Base-by-base conservation (phyloP, 208 protist species). In the Acanthamoeba sp. region DNA sequence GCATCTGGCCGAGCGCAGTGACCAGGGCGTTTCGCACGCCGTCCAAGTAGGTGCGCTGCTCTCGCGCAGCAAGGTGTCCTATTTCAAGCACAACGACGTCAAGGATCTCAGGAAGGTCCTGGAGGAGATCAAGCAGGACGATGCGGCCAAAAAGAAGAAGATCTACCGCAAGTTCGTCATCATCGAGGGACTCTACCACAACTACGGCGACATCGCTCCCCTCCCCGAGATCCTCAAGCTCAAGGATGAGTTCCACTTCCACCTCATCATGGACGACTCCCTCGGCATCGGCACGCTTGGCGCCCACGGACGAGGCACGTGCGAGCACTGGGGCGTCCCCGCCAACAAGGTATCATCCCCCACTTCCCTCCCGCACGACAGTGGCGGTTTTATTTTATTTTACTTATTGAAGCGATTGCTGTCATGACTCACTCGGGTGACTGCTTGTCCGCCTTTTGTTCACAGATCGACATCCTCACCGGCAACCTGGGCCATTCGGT, bases 41-140 rank as follows among this genome's bases (percentile, higher is more conserved):
- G 94, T 99, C 52, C 96, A 98, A 91, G 98, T 98, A 85, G 99
- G 99, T 55, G 95, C 98, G 66, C 40, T 94, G 27, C 97, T 99
- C 16, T 98, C 98, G 12, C 97, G 98, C 82, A 96, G 97, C 16
- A 97, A 97, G 76, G 71, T 99, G 32, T 57, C 95, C 10, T 97
- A 97, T 48, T 99, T 98, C 95, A 97, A 98, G 64, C 99, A 99
- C 96, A 99, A 99, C 95, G 97, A 99, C 96, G 98, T 99, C 96
- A 78, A 94, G 34, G 97, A 99, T 87, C 96, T 99, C 4, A 97
- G 99, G 94, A 69, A 93, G 32, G 64, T 98, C 48, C 92, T 99
- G 16, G 96, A 97, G 92, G 96, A 95, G 42, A 96, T 99, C 36
- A 96, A 95, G 42, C 91, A 62, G 42, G 90, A 66, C 34, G 90